Percentiles rank a stretch among this genome's conserved stretches.
phyloP scores from a whole-genome alignment of 352 stramenopile species.

The Elongisporangium senticosum region DNA sequence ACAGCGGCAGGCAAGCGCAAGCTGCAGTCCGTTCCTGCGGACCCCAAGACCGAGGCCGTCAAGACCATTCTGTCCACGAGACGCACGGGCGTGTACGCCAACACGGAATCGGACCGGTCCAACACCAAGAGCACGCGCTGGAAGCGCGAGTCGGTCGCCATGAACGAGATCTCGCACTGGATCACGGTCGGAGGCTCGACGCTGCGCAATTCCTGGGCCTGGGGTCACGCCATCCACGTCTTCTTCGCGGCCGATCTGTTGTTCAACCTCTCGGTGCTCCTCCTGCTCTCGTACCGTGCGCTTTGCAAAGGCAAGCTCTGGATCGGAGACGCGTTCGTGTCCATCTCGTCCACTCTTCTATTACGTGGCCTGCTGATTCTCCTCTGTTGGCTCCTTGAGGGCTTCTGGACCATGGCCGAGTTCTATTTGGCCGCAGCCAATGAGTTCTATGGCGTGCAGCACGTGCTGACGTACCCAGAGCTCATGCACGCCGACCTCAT shows the following conservation, averaged over 20 bases:
- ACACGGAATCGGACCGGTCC: slow-evolving; percentile 29
- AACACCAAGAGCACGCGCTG: slow-evolving; percentile 40
- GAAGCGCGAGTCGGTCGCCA: slow-evolving; percentile 7
- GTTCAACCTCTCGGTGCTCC: slow-evolving; percentile 20
- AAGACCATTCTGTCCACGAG: slow-evolving; percentile 23
- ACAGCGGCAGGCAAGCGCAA: background rate
- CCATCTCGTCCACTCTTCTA: slow-evolving; percentile 18
- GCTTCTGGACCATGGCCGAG: slow-evolving; percentile 32
- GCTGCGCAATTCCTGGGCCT: slow-evolving; percentile 23
- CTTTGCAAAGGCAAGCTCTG: slow-evolving; percentile 26
- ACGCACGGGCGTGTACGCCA: slow-evolving; percentile 33
- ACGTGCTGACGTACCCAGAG: slow-evolving; percentile 16
- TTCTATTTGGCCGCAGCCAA: slow-evolving; percentile 23
- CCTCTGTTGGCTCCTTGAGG: slow-evolving; percentile 20
- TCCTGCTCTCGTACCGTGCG: slow-evolving; percentile 24
- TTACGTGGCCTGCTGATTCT: slow-evolving; percentile 17
- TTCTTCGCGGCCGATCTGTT: slow-evolving; percentile 29
- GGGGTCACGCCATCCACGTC: slow-evolving; percentile 34
- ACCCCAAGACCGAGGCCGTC: background rate
- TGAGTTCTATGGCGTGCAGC: slow-evolving; percentile 9
- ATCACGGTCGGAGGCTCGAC: background rate
- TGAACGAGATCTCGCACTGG: slow-evolving; percentile 7
- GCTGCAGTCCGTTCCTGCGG: background rate
- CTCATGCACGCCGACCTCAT: slow-evolving; percentile 31
- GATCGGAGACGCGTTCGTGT: slow-evolving; percentile 36